These are phyloP conservation scores for Hyaloscypha finlandica DNA, from an alignment of 495 filamentous ascomycete genomes.

Conservation along the genomic window DNA sequence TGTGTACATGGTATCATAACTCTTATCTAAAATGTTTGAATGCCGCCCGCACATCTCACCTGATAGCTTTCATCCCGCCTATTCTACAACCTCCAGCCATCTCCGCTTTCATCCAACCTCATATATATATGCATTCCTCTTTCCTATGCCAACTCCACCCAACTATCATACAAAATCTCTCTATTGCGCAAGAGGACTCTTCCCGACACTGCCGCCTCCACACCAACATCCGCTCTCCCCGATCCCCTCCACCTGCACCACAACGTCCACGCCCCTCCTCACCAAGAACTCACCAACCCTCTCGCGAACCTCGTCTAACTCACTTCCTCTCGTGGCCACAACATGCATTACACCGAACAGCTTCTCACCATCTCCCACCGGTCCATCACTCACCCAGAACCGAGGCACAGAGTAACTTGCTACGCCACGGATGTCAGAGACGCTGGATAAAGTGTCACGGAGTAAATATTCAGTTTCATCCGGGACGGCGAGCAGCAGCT, in stretches of 20 bases:
- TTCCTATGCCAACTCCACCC: background rate
- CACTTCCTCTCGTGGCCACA: constrained; percentile 66
- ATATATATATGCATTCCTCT: background rate
- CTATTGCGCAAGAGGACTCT: background rate
- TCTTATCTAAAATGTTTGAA: constrained; percentile 1
- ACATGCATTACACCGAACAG: constrained; percentile 82
- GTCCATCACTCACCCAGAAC: constrained; percentile 85
- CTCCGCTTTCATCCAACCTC: background rate
- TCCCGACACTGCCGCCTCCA: constrained; percentile 37
- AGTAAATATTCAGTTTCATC: constrained; percentile 86
- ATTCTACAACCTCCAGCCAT: too few species aligned
- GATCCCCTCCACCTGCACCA: constrained; percentile 75
- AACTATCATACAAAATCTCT: background rate
- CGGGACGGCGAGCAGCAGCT: constrained; percentile 80
- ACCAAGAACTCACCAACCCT: constrained; percentile 61
- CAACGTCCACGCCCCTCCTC: constrained; percentile 66
- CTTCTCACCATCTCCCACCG: constrained; percentile 43
- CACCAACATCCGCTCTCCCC: constrained; percentile 83
- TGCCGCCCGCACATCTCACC: too few species aligned
- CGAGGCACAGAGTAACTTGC: constrained; percentile 83
- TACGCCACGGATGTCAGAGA: constrained; percentile 81
- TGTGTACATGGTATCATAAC: constrained; percentile 1
- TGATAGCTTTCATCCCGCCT: too few species aligned
- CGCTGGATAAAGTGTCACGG: constrained; percentile 79
- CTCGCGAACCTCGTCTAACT: constrained; percentile 76